phyloP scores from a whole-genome alignment of 1,139 yeast species.

The Yamadazyma triangularis region DNA sequence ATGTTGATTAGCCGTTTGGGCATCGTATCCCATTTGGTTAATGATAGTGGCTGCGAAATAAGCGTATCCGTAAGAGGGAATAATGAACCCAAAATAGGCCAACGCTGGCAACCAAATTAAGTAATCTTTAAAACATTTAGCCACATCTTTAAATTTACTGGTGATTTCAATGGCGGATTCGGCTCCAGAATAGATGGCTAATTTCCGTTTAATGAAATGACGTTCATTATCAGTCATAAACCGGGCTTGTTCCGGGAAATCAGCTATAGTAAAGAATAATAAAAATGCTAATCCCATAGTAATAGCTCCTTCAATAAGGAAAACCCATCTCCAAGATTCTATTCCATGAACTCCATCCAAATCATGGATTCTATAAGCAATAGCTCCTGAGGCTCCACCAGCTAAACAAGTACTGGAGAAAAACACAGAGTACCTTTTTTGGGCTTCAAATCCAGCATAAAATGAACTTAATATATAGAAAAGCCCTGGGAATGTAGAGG shows the following conservation, averaged over 20 bases:
- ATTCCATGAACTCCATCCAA: slow-evolving; percentile 35
- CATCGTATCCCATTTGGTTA: slow-evolving; percentile 51
- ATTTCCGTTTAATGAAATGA: slow-evolving; percentile 47
- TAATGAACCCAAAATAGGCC: slow-evolving; percentile 57
- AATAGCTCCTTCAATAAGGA: slow-evolving; percentile 66
- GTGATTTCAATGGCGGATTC: slow-evolving; percentile 51
- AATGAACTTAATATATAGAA: slow-evolving; percentile 60
- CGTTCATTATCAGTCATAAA: slow-evolving; percentile 48
- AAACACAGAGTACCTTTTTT: slow-evolving; percentile 63
- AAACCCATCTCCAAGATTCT: slow-evolving; percentile 70
- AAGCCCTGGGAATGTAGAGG: slow-evolving; percentile 71
- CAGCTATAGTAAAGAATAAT: slow-evolving; percentile 54
- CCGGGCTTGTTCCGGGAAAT: slow-evolving; percentile 48
- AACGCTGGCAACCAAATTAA: slow-evolving; percentile 54
- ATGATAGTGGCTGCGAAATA: slow-evolving; percentile 67
- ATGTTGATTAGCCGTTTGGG: slow-evolving; percentile 52
- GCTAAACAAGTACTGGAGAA: slow-evolving; percentile 45
- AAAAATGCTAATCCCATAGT: slow-evolving; percentile 57
- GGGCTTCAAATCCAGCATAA: slow-evolving; percentile 59
- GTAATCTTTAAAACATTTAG: slow-evolving; percentile 41
- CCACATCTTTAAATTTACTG: slow-evolving; percentile 37
- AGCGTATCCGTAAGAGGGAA: slow-evolving; percentile 70
- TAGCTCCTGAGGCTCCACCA: slow-evolving; percentile 41
- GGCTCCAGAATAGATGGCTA: slow-evolving; percentile 48
- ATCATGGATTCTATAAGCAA: slow-evolving; percentile 38